Base-by-base conservation (phyloP, 2,329 filamentous ascomycete species). In the Raffaelea ambrosiae region DNA sequence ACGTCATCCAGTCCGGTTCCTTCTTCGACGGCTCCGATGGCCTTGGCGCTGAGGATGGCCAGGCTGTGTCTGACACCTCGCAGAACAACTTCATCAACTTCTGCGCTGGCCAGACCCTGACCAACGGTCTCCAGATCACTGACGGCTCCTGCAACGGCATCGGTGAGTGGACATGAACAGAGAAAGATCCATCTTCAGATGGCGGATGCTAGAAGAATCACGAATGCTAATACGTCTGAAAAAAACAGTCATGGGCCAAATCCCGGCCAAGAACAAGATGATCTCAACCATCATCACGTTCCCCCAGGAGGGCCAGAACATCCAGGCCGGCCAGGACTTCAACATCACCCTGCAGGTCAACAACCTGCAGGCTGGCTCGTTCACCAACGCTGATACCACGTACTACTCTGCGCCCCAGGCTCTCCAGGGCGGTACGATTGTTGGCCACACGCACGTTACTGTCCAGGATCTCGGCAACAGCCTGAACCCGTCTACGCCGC, bases 111-210 rank as follows among this genome's bases (percentile, higher is more conserved):
- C 56, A 72, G 60, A 73, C 66, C 0, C 59, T 80, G 43, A 83
- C 80, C 53, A 79, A 84, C 57, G 81, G 80, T 57, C 63, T 73
- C 23, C 80, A 84, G 60, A 66, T 73, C 45, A 67, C 66, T 38
- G 61, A 54, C 1, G 81, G 81, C 18, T 83, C 79, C 20, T 84
- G 80, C 63, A 84, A 84, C 60, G 76, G 76, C 59, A 72, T 81
- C 54, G 66, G 73, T 74, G 67, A 62, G 73, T 67, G 14, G 14
- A 35, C 5, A 4, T 29, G 26, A 29, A 22, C 20, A 35, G 16
- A 23, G 18, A 14, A n/a, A n/a, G n/a, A n/a, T n/a, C n/a, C n/a
- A n/a, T n/a, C n/a, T n/a, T n/a, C n/a, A n/a, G n/a, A n/a, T n/a
- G n/a, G n/a, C n/a, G n/a, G n/a, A n/a, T n/a, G n/a, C n/a, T n/a